Percentiles rank a stretch among this genome's conserved stretches.
Conservation (phyloP, 2,329 filamentous ascomycete species). For the Albifimbria verrucaria region DNA sequence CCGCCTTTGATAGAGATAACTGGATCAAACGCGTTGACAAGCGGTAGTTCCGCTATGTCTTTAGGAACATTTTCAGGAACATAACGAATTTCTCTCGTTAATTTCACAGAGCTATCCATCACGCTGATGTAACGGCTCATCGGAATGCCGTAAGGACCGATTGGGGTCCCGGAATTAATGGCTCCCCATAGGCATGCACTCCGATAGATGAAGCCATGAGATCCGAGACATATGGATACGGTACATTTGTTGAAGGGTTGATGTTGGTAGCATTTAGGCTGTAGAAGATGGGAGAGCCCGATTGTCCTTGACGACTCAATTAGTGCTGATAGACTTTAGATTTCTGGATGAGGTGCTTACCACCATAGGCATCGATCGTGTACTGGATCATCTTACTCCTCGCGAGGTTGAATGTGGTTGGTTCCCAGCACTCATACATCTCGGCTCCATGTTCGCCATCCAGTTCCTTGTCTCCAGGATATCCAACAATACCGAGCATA, state of each 20-base stretch:
- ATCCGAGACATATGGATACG: background rate
- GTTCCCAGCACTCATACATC: background rate
- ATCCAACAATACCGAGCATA: background rate
- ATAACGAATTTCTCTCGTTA: background rate
- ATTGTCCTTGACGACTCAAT: background rate
- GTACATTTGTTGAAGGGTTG: background rate
- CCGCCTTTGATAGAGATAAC: background rate
- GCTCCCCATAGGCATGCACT: background rate
- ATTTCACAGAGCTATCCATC: background rate
- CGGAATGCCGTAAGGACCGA: background rate
- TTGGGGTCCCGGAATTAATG: background rate
- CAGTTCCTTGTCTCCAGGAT: background rate
- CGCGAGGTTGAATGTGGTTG: background rate
- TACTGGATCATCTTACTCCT: background rate
- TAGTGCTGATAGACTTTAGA: background rate
- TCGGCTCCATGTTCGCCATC: background rate
- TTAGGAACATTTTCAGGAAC: background rate
- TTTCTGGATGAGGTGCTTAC: background rate
- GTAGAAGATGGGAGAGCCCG: background rate
- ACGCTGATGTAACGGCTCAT: background rate
- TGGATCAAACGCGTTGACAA: background rate
- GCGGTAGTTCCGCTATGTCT: background rate
- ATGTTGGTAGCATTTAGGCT: background rate
- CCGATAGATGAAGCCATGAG: background rate
- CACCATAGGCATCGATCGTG: background rate